Evolutionary conservation across 148 eudicot species (phyloP), one percentile per base, ranked within the genome.

Genomic region (Rheum nobile): DNA sequence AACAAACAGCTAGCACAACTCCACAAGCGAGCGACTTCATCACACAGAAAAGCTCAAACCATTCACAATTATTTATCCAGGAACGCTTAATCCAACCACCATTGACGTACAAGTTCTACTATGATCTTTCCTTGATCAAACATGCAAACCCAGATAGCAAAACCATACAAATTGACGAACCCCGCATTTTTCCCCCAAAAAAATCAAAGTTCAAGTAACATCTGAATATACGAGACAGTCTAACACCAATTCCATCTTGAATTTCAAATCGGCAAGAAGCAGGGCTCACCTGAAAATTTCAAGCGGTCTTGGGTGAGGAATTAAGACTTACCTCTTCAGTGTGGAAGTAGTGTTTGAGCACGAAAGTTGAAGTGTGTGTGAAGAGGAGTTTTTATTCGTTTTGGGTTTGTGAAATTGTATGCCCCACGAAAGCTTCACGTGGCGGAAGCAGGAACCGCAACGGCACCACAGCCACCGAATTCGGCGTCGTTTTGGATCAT

Each of bases 381-480:
- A 32, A 17, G 69, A 63, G 39, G 70, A 65, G 70, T 14, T 65
- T 7, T 34, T 65, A 65, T 32, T 65, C 22, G 34, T 65, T 65
- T 31, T 65, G 41, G 70, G 70, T 65, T 65, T 65, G 39, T 34
- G 17, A 65, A 32, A 32, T 32, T 32, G 41, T 65, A 65, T 31
- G 70, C 22, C 70, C 70, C 70, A 65, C 70, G 32, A 57, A 32
- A 65, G 39, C 41, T 65, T 65, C 10, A 65, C 41, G 70, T 65
- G 70, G 70, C 70, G 70, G 21, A 12, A 32, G 41, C 11, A 32
- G 70, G 70, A 34, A 34, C 0, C 39, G 70, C 32, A 32, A 32
- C 63, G 12, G 63, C 29, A 55, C 63, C 63, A 55, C 24, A 65
- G 41, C 70, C 70, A 65, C 70, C 70, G 39, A 65, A 32, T 10